A percentile compares a stretch with the other conserved stretches of the same genome.
Conservation (phyloP, 345 rosid species). For the Firmiana major region DNA sequence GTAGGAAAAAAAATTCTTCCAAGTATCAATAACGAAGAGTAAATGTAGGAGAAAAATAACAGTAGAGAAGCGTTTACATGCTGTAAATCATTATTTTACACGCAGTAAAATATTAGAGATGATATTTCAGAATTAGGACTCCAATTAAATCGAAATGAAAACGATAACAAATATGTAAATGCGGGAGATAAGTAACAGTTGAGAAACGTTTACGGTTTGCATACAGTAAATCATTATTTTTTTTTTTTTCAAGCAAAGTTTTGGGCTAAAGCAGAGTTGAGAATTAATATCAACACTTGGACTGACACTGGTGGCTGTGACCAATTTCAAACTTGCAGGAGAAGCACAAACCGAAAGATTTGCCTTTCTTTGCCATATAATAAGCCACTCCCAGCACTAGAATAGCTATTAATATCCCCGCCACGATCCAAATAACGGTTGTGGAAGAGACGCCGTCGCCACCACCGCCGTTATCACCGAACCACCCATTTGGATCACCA, state of each 20-base stretch:
- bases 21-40: too few relatives aligned
- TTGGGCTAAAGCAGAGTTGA: not conserved
- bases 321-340: not conserved
- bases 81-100: too few relatives aligned
- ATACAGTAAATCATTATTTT: not conserved
- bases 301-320: not conserved
- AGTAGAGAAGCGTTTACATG: too few relatives aligned
- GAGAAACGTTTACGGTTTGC: not conserved
- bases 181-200: not conserved
- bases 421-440: slow-evolving; percentile 2
- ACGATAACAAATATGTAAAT: not conserved
- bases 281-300: not conserved
- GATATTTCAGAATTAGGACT: not conserved
- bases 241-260: not conserved
- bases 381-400: not conserved
- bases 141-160: not conserved
- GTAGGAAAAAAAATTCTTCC: too few relatives aligned
- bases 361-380: not conserved
- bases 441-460: not conserved
- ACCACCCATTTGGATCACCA: slow-evolving; percentile 1
- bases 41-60: too few relatives aligned
- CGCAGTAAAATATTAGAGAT: too few relatives aligned
- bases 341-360: slow-evolving; percentile 5
- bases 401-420: not conserved
- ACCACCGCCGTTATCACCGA: not conserved